Evolutionary conservation across 805 yeast species (phyloP).

Genomic region (Komagataella pastoris): DNA sequence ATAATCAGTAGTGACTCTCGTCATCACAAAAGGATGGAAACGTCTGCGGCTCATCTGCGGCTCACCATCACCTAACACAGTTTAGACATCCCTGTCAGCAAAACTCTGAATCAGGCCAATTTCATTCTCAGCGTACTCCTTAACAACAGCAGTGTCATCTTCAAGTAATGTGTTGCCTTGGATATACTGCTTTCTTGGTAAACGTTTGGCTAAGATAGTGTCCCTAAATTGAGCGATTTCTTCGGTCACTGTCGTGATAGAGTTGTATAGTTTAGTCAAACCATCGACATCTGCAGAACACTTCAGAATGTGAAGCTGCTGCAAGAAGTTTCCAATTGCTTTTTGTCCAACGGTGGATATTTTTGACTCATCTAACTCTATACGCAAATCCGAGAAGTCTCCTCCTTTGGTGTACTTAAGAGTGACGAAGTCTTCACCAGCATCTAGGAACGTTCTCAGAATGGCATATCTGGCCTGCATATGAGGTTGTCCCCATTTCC

Average conservation of each 20-base stretch:
- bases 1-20: background rate
- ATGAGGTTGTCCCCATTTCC: constrained; percentile 91
- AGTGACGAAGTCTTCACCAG: constrained; percentile 44
- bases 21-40: background rate
- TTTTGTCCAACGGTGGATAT: constrained; percentile 59
- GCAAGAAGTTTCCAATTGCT: constrained; percentile 59
- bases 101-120: constrained; percentile 73
- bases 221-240: constrained; percentile 57
- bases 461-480: constrained; percentile 89
- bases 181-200: constrained; percentile 74
- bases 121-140: constrained; percentile 63
- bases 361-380: constrained; percentile 46
- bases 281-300: constrained; percentile 57
- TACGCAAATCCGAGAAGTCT: constrained; percentile 42
- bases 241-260: constrained; percentile 53
- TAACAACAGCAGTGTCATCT: constrained; percentile 31
- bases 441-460: constrained; percentile 57
- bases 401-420: constrained; percentile 33
- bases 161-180: constrained; percentile 57
- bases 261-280: constrained; percentile 52
- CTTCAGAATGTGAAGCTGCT: constrained; percentile 66
- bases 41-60: background rate
- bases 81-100: constrained; percentile 35
- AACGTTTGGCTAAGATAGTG: constrained; percentile 53
- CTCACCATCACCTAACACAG: background rate